Conservation (phyloP, 2,329 filamentous ascomycete species). For the Cladosporium austrohemisphaericum region DNA sequence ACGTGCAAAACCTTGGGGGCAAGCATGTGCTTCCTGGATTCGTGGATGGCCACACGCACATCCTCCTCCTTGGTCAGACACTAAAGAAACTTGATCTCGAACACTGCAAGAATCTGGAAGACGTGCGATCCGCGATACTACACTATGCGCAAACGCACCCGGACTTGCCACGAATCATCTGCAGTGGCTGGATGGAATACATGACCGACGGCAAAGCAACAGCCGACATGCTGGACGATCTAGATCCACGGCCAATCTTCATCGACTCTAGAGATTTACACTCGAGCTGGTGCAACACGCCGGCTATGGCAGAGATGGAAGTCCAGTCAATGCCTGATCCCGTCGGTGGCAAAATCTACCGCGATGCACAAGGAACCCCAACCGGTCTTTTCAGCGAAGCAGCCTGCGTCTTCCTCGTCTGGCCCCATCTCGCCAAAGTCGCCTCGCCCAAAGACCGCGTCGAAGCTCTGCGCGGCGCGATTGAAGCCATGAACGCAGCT, state of each 20-base stretch:
- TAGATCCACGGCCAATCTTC: conserved; percentile 51
- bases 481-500: conserved; percentile 47
- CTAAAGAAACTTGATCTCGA: conserved; percentile 51
- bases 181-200: conserved; percentile 54
- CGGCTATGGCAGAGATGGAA: conserved; percentile 50
- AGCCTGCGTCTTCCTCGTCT: conserved; percentile 52
- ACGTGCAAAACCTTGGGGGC: conserved; percentile 34
- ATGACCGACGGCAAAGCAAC: conserved; percentile 52
- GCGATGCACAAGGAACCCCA: conserved; percentile 46
- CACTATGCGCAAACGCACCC: conserved; percentile 46
- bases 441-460: conserved; percentile 49
- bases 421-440: conserved; percentile 51
- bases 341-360: conserved; percentile 51
- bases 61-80: conserved; percentile 53
- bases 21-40: conserved; percentile 51
- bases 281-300: conserved; percentile 54
- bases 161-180: conserved; percentile 46
- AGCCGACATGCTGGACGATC: conserved; percentile 50
- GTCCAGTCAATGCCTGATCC: conserved; percentile 46
- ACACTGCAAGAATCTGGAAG: conserved; percentile 44
- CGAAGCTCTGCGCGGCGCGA: conserved; percentile 44
- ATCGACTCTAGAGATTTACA: conserved; percentile 58
- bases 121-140: conserved; percentile 49
- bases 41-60: conserved; percentile 57
- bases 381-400: conserved; percentile 54